phyloP scores from a whole-genome alignment of 2,329 filamentous ascomycete genomes.

The Cladophialophora yegresii region DNA sequence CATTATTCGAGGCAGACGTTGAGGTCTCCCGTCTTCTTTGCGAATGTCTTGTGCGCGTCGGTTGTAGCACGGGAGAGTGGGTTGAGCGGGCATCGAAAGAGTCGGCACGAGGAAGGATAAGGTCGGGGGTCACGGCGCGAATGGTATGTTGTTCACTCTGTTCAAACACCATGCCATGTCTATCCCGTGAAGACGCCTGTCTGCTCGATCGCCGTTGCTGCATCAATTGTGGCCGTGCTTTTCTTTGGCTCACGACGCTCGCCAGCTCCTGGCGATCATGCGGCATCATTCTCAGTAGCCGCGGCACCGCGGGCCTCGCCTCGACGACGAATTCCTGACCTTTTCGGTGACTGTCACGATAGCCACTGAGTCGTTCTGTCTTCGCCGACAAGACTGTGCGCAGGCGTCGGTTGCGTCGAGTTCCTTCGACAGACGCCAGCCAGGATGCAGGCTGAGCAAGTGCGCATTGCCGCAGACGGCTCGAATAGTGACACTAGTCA shows the following conservation, averaged over 20 bases:
- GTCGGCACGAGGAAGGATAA: slow-evolving; percentile 40
- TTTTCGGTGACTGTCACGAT: slow-evolving; percentile 6
- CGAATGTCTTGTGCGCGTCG: slow-evolving; percentile 24
- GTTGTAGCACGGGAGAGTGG: slow-evolving; percentile 32
- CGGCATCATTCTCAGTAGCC: slow-evolving; percentile 20
- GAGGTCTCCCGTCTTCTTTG: slow-evolving; percentile 30
- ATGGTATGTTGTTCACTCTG: slow-evolving; percentile 49
- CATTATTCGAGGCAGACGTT: slow-evolving; percentile 34
- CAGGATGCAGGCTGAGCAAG: slow-evolving; percentile 18
- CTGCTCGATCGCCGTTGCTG: slow-evolving; percentile 27
- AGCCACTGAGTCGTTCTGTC: background rate
- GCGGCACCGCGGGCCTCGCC: background rate
- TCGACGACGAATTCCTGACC: background rate
- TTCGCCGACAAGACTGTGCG: slow-evolving; percentile 7
- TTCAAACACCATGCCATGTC: slow-evolving; percentile 40
- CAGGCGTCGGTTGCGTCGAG: slow-evolving; percentile 13
- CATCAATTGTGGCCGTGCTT: slow-evolving; percentile 24
- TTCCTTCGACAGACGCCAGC: slow-evolving; percentile 25
- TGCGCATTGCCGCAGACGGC: slow-evolving; percentile 26
- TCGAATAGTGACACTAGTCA: slow-evolving; percentile 2
- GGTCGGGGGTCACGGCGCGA: slow-evolving; percentile 51
- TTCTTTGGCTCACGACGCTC: slow-evolving; percentile 15
- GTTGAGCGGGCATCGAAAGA: slow-evolving; percentile 23
- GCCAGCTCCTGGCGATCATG: slow-evolving; percentile 18
- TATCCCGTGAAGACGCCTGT: slow-evolving; percentile 31